Evolutionary conservation across 192 early-diverging fungal species (phyloP), one percentile per base, ranked within the genome.

Genomic region (Mortierella alpina): DNA sequence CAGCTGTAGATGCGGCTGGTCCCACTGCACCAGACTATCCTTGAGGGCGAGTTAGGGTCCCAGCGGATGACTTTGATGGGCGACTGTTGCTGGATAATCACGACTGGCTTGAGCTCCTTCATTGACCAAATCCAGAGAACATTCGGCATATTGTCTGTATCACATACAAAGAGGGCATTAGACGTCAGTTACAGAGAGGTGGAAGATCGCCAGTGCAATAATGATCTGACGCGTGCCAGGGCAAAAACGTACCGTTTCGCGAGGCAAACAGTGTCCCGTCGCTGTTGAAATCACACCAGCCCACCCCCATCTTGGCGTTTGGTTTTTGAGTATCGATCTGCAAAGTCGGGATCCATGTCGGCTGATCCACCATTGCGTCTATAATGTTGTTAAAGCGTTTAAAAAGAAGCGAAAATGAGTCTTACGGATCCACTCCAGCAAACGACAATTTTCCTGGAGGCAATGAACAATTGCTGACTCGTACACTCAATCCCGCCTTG

Each of bases 111-210:
- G 15, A 91, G 50, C 0, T 73, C 66, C 6, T 68, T 48, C 22
- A 92, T 66, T 50, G 92, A 86, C 94, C 94, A 95, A 42, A 95
- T 88, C 92, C 94, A 95, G 3, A 94, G 80, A 12, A 79, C 73
- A 47, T 78, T 91, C 2, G 94, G 92, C 87, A 92, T 93, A 62
- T 89, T 91, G 59, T 95, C 94, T 95, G 45, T 18, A n/a, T 49
- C 11, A 46, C 22, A 3, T 59, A 42, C 15, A 49, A 46, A 58
- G 10, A 53, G 22, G 13, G 7, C 11, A 10, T 23, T 23, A n/a
- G 61, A 45, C 5, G 5, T 47, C 11, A 11, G 40, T 31, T 5
- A 13, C 11, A 4, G 8, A 55, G 52, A n/a, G n/a, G n/a, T n/a
- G n/a, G n/a, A 55, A 41, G 1, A 39, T 48, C 14, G 13, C 46